phyloP scores from a whole-genome alignment of 2,329 filamentous ascomycete species.

The Fusarium sp. region DNA sequence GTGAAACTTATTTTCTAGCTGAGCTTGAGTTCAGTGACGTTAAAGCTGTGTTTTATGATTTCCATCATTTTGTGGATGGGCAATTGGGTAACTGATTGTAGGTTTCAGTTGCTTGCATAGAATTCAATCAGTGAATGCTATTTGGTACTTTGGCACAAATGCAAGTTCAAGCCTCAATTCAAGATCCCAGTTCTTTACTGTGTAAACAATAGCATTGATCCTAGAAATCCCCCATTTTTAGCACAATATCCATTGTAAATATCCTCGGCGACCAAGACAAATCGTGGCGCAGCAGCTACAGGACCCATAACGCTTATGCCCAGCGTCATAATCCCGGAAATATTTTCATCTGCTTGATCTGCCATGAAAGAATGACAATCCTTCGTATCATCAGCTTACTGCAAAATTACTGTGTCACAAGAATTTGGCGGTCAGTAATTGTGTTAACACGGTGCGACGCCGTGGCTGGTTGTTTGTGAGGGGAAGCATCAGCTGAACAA shows the following conservation, averaged over 20 bases:
- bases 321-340: not conserved
- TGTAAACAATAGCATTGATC: not conserved
- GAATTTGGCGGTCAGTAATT: not conserved
- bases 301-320: not conserved
- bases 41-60: not conserved
- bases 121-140: not conserved
- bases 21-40: not conserved
- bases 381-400: constrained; percentile 7
- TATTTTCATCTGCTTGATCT: not conserved
- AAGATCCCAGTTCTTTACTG: not conserved
- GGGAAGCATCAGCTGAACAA: constrained; percentile 13
- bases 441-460: not conserved
- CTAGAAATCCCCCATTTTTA: not conserved
- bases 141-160: not conserved
- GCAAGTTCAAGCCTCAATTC: not conserved
- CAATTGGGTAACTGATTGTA: not conserved
- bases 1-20: not conserved
- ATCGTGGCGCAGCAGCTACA: constrained; percentile 3
- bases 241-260: not conserved
- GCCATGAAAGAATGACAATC: too few relatives aligned
- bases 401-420: not conserved
- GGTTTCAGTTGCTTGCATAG: not conserved
- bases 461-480: not conserved
- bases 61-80: not conserved
- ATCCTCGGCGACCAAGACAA: not conserved